Conservation (phyloP, 2,329 filamentous ascomycete species). For the Aspergillus quadrilineatus region DNA sequence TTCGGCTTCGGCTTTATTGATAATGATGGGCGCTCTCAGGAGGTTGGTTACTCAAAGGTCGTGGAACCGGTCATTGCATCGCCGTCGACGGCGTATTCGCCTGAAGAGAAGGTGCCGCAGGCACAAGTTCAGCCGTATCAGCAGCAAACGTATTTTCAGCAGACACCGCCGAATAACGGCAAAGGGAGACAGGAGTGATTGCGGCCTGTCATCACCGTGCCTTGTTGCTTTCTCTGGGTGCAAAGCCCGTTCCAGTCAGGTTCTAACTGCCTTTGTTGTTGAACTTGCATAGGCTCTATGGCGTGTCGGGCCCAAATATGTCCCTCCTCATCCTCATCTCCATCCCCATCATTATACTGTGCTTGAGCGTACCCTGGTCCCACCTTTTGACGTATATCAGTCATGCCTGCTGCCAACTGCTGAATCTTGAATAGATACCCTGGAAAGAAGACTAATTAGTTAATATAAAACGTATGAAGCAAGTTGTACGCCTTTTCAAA, state of each 20-base stretch:
- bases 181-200: neutral
- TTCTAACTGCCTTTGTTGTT: neutral
- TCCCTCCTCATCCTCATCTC: no score
- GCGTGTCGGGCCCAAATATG: no score
- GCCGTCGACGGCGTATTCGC: constrained; percentile 9
- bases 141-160: constrained; percentile 3
- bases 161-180: constrained; percentile 4
- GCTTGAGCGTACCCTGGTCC: neutral
- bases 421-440: constrained; percentile 6
- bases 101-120: constrained; percentile 13
- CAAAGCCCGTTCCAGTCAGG: neutral
- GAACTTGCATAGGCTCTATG: neutral
- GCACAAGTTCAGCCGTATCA: neutral
- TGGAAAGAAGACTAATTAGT: neutral
- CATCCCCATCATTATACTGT: no score
- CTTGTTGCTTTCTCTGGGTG: neutral
- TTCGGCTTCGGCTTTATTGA: constrained; percentile 25
- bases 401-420: neutral
- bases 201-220: neutral
- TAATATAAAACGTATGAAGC: neutral
- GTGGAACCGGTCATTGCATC: constrained; percentile 13
- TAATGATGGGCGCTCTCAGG: constrained; percentile 28
- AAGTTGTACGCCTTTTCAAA: neutral
- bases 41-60: constrained; percentile 14
- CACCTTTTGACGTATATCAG: neutral